Evolutionary conservation across 805 yeast species (phyloP).

Genomic region (Kuraishia capsulata): DNA sequence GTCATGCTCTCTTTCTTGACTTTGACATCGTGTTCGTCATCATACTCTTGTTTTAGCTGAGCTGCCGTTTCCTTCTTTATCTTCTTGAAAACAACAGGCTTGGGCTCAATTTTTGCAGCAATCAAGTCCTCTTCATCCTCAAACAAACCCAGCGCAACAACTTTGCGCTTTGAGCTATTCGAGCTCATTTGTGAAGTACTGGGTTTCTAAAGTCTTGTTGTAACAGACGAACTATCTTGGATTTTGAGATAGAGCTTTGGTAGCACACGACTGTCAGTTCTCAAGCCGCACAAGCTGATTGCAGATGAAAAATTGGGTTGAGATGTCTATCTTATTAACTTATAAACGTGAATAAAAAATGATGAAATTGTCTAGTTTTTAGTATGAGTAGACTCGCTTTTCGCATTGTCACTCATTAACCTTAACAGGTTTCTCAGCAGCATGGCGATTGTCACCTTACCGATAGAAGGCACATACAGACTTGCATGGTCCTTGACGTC

Average conservation of each 20-base stretch:
- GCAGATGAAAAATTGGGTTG: no score
- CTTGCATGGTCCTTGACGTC: slow-evolving; percentile 81
- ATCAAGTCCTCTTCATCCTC: slow-evolving; percentile 1
- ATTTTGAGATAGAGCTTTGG: no score
- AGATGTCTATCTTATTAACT: no score
- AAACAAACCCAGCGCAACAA: neutral
- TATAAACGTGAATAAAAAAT: no score
- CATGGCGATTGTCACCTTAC: slow-evolving; percentile 96
- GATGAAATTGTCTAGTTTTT: no score
- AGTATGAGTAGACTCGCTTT: no score
- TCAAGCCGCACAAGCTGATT: no score
- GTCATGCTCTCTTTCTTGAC: neutral
- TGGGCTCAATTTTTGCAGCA: neutral
- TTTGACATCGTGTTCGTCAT: neutral
- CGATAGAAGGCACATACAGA: slow-evolving; percentile 89
- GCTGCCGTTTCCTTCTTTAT: neutral
- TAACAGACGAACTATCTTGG: no score
- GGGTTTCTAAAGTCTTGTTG: no score
- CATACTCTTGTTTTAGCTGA: neutral
- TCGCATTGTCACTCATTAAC: slow-evolving; percentile 54
- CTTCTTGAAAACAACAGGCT: neutral
- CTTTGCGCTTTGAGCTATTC: neutral
- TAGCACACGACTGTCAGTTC: no score
- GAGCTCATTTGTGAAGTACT: neutral
- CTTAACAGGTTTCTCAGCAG: slow-evolving; percentile 81